Evolutionary conservation across 106 monocot genomes (phyloP), one percentile per base, ranked within the genome.

Genomic region (Amphibolis antarctica): DNA sequence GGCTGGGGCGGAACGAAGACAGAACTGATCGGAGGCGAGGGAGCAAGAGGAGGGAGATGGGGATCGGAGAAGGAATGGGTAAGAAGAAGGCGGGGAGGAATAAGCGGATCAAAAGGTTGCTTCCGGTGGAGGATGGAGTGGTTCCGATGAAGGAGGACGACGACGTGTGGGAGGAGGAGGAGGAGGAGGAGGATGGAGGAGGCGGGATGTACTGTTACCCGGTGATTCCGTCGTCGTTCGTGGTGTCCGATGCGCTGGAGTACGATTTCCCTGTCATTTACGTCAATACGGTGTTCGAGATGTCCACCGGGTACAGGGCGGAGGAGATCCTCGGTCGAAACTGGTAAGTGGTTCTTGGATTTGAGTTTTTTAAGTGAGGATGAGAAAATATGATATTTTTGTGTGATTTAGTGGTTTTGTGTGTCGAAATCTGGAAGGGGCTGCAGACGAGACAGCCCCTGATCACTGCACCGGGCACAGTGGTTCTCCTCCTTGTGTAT

Each of bases 291-390:
- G 81, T 84, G 19, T 94, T 94, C 65, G 85, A 89, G 77, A 67
- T 60, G 45, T 67, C 75, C 62, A 94, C 93, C 15, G 93, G 93
- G 0, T 94, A 94, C 78, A 74, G 85, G 63, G 83, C 93, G 27
- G 83, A 89, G 42, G 93, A 94, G 66, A 81, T 94, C 54, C 83
- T 94, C 60, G 93, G 93, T 64, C 64, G 89, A 28, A 94, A 94
- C 53, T 89, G 93, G 93, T 94, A 63, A 65, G 18, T 26, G 58
- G 6, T 29, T 59, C 12, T 59, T 31, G 30, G n/a, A n/a, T 28
- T 26, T 59, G 21, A 9, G 13, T 59, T 27, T 59, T 31, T 29
- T 25, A 22, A 13, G 14, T 57, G 56, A n/a, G n/a, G n/a, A n/a
- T n/a, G n/a, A n/a, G n/a, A n/a, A n/a, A n/a, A n/a, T n/a, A n/a